Evolutionary conservation across 768 basidiomycete species (phyloP), one percentile per base, ranked within the genome.

Genomic region (Pulveroboletus sp.): DNA sequence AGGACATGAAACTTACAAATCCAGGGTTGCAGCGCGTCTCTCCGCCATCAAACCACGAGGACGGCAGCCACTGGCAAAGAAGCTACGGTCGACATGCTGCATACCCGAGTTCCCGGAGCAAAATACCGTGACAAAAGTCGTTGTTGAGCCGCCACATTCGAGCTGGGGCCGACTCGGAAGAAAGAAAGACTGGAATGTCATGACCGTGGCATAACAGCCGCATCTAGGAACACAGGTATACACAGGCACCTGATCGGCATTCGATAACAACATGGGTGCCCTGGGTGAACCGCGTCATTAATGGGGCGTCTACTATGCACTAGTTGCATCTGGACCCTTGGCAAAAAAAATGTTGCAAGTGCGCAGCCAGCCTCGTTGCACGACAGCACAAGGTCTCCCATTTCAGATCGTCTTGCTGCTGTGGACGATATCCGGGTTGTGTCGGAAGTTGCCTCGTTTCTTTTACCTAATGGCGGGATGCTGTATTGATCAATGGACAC

Each of bases 331-430:
- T n/a, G n/a, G n/a, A n/a, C n/a, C n/a, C n/a, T n/a, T n/a, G n/a
- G n/a, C n/a, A n/a, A n/a, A n/a, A n/a, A n/a, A n/a, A n/a, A n/a
- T n/a, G n/a, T n/a, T n/a, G n/a, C n/a, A n/a, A n/a, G n/a, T n/a
- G n/a, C n/a, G n/a, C n/a, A n/a, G n/a, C n/a, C 27, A 19, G n/a
- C 57, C 53, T 56, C 53, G 42, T 59, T 56, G 49, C 49, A 39
- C 17, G 8, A 13, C 32, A 33, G 17, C 27, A 13, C 40, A 19
- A 48, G 16, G 32, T 19, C 27, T 31, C 40, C 33, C 25, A 40
- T 19, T 29, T 16, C 21, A 39, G 35, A 50, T 43, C 36, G 17
- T 13, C 36, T 25, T 20, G 9, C 13, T 9, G 27, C 38, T 33
- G 31, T 40, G 32, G 10, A n/a, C n/a, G n/a, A 48, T 13, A 40